phyloP scores from a whole-genome alignment of 805 yeast species.

The Candida verbasci region DNA sequence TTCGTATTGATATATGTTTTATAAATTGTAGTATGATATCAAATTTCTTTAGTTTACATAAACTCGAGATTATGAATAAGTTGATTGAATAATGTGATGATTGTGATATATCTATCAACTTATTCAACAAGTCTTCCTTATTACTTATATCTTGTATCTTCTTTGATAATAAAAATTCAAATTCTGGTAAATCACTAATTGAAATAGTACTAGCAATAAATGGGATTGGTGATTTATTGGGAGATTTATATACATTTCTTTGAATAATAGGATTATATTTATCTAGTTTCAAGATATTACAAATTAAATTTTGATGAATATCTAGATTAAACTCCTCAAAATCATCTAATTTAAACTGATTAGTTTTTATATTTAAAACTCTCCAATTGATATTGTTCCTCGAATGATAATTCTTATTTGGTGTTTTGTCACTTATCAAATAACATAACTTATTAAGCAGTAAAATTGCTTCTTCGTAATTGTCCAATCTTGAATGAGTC shows the following conservation, averaged over 20 bases:
- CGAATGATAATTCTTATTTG: constrained; percentile 11
- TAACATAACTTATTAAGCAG: constrained; percentile 17
- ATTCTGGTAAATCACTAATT: constrained; percentile 29
- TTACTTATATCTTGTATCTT: constrained; percentile 6
- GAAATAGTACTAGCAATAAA: constrained; percentile 23
- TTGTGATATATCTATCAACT: constrained; percentile 13
- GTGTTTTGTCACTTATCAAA: background rate
- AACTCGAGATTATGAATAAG: constrained; percentile 21
- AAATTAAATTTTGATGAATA: constrained; percentile 10
- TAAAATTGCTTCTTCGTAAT: constrained; percentile 18
- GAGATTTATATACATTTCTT: constrained; percentile 22
- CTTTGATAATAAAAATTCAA: constrained; percentile 16
- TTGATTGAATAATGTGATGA: constrained; percentile 23
- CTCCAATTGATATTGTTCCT: constrained; percentile 18
- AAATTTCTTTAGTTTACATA: constrained; percentile 9
- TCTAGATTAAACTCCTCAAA: constrained; percentile 9
- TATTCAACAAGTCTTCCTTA: background rate
- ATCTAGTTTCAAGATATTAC: constrained; percentile 2
- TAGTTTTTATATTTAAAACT: constrained; percentile 17
- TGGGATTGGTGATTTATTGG: constrained; percentile 17
- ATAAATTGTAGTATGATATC: background rate
- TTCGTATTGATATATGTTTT: background rate
- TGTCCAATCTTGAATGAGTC: constrained; percentile 19
- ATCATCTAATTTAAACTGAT: constrained; percentile 8
- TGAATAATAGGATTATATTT: constrained; percentile 23